Evolutionary conservation across 768 basidiomycete genomes (phyloP), one percentile per base, ranked within the genome.

Genomic region (Gloeophyllum trabeum): DNA sequence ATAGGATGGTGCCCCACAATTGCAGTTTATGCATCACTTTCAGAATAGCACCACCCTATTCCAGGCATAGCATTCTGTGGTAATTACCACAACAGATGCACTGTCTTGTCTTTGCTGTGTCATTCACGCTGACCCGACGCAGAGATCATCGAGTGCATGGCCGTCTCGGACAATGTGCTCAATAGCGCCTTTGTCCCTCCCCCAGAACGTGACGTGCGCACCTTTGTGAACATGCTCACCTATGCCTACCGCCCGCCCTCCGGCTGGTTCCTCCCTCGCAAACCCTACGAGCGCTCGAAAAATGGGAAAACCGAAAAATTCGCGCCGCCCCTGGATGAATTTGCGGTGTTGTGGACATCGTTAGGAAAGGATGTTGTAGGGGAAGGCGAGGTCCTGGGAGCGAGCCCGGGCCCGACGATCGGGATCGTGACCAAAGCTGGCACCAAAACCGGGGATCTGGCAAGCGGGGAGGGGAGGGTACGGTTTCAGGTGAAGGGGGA

Each of bases 141-240:
- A 73, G 74, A 78, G 48, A 76, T 76, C 56, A 71, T 78, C 60
- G 75, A 76, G 50, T 75, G 71, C 56, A 76, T 75, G 73, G 71
- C 71, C 0, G 63, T 66, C 3, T 70, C 68, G 1, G 75, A 76
- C 61, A 76, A 76, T 54, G 75, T 76, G 48, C 66, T 78, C 38
- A 70, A 75, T 42, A 70, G 71, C 16, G 75, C 73, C 14, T 66
- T 76, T 40, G 46, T 47, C 30, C 35, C 49, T 10, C 51, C 53
- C 3, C 44, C 28, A 4, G 38, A 46, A 40, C 44, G 48, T 24
- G 39, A 56, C 23, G 25, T 52, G 21, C 32, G 36, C 6, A 51
- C 48, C 21, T 58, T 58, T 46, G 34, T 50, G 39, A 24, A 42
- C 41, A 51, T 50, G 48, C 52, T 58, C 38, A 54, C 55, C 25